Evolutionary conservation across 2,329 filamentous ascomycete genomes (phyloP), one percentile per base, ranked within the genome.

Genomic region (Scedosporium aurantiacum): DNA sequence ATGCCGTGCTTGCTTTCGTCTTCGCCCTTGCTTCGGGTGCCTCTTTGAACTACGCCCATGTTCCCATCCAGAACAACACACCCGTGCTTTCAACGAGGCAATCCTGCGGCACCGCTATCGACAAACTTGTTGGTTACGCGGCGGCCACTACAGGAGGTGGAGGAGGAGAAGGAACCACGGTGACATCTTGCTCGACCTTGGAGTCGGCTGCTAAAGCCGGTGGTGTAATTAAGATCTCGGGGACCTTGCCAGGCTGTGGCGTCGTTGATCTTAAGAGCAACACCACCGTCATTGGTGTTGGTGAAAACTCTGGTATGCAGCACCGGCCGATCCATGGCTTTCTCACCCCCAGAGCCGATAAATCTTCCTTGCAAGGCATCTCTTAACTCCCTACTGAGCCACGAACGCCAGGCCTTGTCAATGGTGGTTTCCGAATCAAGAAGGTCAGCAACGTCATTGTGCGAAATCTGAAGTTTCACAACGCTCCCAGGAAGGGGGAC

Each of bases 391-490:
- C 63, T 32, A 32, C 25, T 45, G 28, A 28, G 28, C 5, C 3
- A 16, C 14, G 10, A 62, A 59, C 69, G 14, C 18, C 27, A 60
- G 73, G 72, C 57, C 71, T 82, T 23, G 71, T 74, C n/a, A 73
- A 75, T 58, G 70, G 78, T 60, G 77, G 77, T 6, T 70, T 83
- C 57, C 76, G 74, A 61, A 71, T 83, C 65, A 78, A 78, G 68
- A 68, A 72, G 43, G 72, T 70, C 18, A 74, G 68, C 62, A 84
- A 85, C 64, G 81, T 84, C 57, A 83, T 85, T 61, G 68, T 85
- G 57, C 79, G 78, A 56, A 84, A 85, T 71, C 68, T 85, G 43
- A 79, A 78, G 64, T 76, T 82, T 63, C 68, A 74, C 63, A 78
- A 81, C 62, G 77, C 82, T 1, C 72, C 75, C 5, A 70, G 73